phyloP scores from a whole-genome alignment of 2,329 filamentous ascomycete species.

The Stachybotrys elegans region DNA sequence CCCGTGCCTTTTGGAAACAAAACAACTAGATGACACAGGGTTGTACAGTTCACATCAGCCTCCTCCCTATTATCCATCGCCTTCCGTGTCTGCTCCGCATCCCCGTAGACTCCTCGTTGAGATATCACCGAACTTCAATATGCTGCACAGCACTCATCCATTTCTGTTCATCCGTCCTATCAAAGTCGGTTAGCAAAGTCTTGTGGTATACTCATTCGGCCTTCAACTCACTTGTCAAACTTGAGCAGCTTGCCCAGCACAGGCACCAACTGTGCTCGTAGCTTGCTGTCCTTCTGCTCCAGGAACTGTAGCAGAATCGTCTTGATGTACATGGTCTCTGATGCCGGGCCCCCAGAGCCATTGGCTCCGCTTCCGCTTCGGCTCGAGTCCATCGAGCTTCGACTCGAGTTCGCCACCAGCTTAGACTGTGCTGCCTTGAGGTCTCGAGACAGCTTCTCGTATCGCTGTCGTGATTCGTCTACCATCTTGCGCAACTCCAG shows the following conservation, averaged over 20 bases:
- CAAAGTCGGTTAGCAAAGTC: constrained; percentile 12
- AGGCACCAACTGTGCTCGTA: constrained; percentile 71
- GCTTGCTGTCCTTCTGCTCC: constrained; percentile 72
- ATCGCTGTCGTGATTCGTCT: constrained; percentile 70
- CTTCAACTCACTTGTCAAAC: constrained; percentile 63
- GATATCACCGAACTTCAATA: constrained; percentile 32
- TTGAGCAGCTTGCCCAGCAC: constrained; percentile 71
- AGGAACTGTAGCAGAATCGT: constrained; percentile 78
- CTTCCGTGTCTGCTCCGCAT: too few relatives aligned
- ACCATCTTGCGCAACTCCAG: constrained; percentile 68
- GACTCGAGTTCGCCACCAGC: constrained; percentile 38
- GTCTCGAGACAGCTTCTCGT: constrained; percentile 75
- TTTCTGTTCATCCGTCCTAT: constrained; percentile 69
- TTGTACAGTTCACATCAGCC: too few relatives aligned
- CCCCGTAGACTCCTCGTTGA: too few relatives aligned
- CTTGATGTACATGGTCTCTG: constrained; percentile 66
- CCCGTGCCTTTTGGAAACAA: too few relatives aligned
- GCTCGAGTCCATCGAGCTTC: constrained; percentile 33
- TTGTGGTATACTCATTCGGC: neutral
- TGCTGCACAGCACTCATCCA: constrained; percentile 73
- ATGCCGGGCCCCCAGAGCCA: constrained; percentile 16
- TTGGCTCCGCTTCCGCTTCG: constrained; percentile 27
- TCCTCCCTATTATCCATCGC: too few relatives aligned
- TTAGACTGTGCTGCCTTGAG: constrained; percentile 48
- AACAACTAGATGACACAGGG: too few relatives aligned